Base-by-base conservation (phyloP, 495 filamentous ascomycete species). In the Aspergillus coremiiformis region DNA sequence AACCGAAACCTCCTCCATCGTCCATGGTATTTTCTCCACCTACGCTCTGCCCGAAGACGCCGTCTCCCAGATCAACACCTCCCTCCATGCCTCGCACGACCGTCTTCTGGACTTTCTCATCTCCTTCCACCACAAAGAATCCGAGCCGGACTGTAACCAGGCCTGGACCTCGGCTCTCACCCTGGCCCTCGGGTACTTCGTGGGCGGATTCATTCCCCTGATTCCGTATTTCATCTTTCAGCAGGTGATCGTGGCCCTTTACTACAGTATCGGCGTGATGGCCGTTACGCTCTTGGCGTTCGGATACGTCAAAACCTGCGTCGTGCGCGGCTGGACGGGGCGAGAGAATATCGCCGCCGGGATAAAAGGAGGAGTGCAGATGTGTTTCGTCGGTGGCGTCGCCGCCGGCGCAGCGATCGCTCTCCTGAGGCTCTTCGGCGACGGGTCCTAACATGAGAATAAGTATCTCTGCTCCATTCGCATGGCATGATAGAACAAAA, bases 191-290 rank as follows among this genome's bases (percentile, higher is more conserved):
- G 84, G 83, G 0, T 90, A 90, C 63, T 79, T 89, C 49, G 63
- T 90, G 19, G 87, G 86, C 22, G 87, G 87, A 1, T 75, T 86
- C 41, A 72, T 89, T 4, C 85, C 85, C 4, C 69, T 90, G 9
- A 70, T 87, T 44, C 87, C 86, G 5, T 90, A 90, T 61, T 84
- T 90, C 58, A 81, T 84, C 55, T 78, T 82, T 15, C 52, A 64
- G 2, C 59, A 74, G 27, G 79, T 88, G 4, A 63, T 72, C 20
- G 54, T 67, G 5, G 87, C 83, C n/a, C 64, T 91, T 54, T 75
- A 75, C 42, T 82, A 78, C 71, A 88, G 84, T 53, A 83, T 89
- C 45, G 74, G 66, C 0, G 76, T 89, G 9, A 89, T 87, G 77
- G 77, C 77, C 4, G 55, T 86, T 17, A 82, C 84, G 1, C 61